Evolutionary conservation across 352 stramenopile species (phyloP), one percentile per base, ranked within the genome.

Genomic region (Phytophthora litchii): DNA sequence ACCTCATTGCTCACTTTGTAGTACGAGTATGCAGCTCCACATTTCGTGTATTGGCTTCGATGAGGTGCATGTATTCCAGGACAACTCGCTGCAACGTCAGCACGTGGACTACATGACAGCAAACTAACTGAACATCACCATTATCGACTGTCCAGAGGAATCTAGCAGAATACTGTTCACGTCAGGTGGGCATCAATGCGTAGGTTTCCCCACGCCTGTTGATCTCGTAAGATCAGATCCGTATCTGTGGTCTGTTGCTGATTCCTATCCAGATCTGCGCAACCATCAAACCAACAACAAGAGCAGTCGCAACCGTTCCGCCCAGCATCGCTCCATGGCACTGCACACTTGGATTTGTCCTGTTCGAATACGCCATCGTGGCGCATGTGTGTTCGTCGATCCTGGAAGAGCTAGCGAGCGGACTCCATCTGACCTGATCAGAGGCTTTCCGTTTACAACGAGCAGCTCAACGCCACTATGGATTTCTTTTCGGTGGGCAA

Each of bases 301-400:
- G 25, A 38, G 12, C 2, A 37, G 17, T 16, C 35, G 23, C 47
- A 54, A 54, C n/a, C 47, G 25, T 4, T 43, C 32, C 20, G 34
- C 32, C 32, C 51, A 44, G 49, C 37, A 42, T 23, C 40, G 20
- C 40, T 60, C 52, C 54, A 62, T 61, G 25, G 54, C 54, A 50
- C 9, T 4, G 12, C 17, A 17, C 27, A 1, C 1, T 31, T 44
- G 20, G 37, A 51, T 64, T 27, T 47, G 46, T 56, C 54, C 32
- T 54, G 41, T 8, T 17, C 17, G 5, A 44, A 2, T 32, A 35
- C n/a, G 12, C 31, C 42, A 12, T 14, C 6, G 20, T 21, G 25
- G 19, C 19, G 16, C 29, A 32, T 20, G 14, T 20, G 14, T 11
- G 29, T 17, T 44, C 35, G 47, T 44, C 21, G 34, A 44, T n/a